A percentile compares a stretch with the other conserved stretches of the same genome.
Conservation (phyloP, 176 grass and related monocot species). For the Raddia distichophylla region DNA sequence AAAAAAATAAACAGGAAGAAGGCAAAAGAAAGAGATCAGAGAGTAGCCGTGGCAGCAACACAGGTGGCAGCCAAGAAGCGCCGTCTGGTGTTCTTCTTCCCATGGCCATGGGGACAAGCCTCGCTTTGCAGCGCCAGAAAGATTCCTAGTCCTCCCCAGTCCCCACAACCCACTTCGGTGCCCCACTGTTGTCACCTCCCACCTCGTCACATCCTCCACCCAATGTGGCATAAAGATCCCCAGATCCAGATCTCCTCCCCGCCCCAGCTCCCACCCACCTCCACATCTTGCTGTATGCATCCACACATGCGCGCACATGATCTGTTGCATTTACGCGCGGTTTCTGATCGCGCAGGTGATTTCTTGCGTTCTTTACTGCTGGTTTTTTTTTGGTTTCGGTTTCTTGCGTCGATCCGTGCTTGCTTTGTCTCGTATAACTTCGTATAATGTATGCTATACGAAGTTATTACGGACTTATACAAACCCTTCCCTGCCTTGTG, state of each 20-base stretch:
- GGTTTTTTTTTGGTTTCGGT: conserved; percentile 16
- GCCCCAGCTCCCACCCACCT: background rate
- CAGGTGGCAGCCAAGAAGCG: background rate
- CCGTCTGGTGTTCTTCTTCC: conserved; percentile 2
- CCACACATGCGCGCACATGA: background rate
- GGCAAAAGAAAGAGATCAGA: too few species aligned
- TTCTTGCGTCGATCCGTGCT: conserved; percentile 27
- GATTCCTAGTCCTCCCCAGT: conserved; percentile 52
- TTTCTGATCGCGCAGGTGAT: conserved; percentile 44
- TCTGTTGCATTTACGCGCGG: background rate
- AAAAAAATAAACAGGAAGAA: background rate
- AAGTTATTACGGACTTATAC: too few species aligned
- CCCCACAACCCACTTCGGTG: background rate
- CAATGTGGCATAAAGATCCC: conserved; percentile 50
- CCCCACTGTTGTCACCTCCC: background rate
- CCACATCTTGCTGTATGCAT: conserved; percentile 7
- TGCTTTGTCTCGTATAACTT: too few species aligned
- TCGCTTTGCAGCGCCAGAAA: conserved; percentile 40
- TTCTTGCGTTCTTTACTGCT: background rate
- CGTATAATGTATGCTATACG: too few species aligned
- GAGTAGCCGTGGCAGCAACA: too few species aligned
- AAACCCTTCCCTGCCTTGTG: conserved; percentile 84
- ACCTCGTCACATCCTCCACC: conserved; percentile 39
- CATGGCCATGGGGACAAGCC: background rate
- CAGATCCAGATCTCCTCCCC: conserved; percentile 52